phyloP scores from a whole-genome alignment of 176 grass and related monocot species.

The Eragrostis nindensis region DNA sequence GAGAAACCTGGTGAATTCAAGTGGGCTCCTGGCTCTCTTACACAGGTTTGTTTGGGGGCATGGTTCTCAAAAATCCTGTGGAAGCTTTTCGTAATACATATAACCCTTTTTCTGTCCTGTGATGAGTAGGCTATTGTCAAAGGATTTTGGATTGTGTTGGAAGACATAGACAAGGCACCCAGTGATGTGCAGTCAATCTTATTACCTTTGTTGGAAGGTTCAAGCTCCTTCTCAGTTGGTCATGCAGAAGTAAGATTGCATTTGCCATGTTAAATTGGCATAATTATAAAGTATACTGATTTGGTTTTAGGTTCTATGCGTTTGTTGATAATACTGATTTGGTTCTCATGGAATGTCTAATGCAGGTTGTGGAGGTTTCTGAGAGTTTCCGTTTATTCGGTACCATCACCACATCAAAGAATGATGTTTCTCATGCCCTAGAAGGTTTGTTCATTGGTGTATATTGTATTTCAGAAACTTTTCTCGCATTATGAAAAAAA shows the following conservation, averaged over 20 bases:
- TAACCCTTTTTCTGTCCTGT: conserved; percentile 35
- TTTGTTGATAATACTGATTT: conserved; percentile 20
- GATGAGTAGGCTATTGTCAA: conserved; percentile 65
- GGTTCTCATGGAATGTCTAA: conserved; percentile 32
- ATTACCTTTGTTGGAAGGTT: conserved; percentile 88
- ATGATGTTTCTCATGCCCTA: conserved; percentile 64
- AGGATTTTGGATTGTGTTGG: conserved; percentile 94
- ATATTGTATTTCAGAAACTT: neutral
- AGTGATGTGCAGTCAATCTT: conserved; percentile 87
- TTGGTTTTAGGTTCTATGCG: conserved; percentile 7
- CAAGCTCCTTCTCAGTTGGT: conserved; percentile 72
- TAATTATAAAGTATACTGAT: conserved; percentile 4
- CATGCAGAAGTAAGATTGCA: conserved; percentile 72
- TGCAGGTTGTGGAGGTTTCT: conserved; percentile 72
- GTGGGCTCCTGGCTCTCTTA: conserved; percentile 93
- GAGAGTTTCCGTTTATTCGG: conserved; percentile 88
- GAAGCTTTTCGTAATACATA: neutral
- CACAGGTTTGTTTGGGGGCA: conserved; percentile 64
- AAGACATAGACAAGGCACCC: conserved; percentile 97
- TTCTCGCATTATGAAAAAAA: neutral
- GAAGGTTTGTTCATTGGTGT: conserved; percentile 59
- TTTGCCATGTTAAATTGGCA: conserved; percentile 10
- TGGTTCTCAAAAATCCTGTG: neutral
- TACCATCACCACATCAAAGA: conserved; percentile 76
- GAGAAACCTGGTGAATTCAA: conserved; percentile 91